These are phyloP conservation scores for Asterochloris erici DNA, from an alignment of 139 green algal genomes.

Conservation along the genomic window DNA sequence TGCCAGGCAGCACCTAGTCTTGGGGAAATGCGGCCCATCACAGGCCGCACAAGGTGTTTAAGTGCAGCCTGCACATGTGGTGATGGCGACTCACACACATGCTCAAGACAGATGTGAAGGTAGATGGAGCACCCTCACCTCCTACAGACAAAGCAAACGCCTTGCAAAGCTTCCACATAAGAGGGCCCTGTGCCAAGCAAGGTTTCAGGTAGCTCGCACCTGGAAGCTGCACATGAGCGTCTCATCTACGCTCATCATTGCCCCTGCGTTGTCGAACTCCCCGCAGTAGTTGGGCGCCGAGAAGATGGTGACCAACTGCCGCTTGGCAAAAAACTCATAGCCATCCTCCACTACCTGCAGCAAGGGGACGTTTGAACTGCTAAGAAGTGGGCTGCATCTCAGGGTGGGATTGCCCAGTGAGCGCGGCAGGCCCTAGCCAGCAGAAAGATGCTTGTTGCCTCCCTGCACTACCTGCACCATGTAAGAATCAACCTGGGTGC, in stretches of 20 bases:
- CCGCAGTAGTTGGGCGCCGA: constrained; percentile 99
- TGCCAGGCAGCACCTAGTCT: too few species aligned
- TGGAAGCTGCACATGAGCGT: constrained; percentile 99
- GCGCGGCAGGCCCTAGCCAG: too few species aligned
- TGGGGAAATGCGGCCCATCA: too few species aligned
- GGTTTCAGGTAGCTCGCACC: constrained; percentile 26
- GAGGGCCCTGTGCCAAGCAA: not conserved
- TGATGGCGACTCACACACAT: too few species aligned
- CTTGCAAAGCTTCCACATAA: not conserved
- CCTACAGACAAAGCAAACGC: not conserved
- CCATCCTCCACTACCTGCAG: constrained; percentile 95
- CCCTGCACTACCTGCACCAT: too few species aligned
- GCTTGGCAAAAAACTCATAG: constrained; percentile 99
- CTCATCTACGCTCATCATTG: constrained; percentile 99
- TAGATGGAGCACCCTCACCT: too few species aligned
- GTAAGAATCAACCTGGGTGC: too few species aligned
- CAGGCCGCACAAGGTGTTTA: too few species aligned
- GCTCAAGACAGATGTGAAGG: too few species aligned
- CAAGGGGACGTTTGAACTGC: not conserved
- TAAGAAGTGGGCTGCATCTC: not conserved
- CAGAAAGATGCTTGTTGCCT: too few species aligned
- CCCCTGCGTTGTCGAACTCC: constrained; percentile 99
- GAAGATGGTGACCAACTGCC: constrained; percentile 99
- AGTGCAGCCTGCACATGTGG: too few species aligned
- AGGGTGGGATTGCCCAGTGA: too few species aligned